Conservation (phyloP, 140 eudicot species). For the Ambrosia hybrid region DNA sequence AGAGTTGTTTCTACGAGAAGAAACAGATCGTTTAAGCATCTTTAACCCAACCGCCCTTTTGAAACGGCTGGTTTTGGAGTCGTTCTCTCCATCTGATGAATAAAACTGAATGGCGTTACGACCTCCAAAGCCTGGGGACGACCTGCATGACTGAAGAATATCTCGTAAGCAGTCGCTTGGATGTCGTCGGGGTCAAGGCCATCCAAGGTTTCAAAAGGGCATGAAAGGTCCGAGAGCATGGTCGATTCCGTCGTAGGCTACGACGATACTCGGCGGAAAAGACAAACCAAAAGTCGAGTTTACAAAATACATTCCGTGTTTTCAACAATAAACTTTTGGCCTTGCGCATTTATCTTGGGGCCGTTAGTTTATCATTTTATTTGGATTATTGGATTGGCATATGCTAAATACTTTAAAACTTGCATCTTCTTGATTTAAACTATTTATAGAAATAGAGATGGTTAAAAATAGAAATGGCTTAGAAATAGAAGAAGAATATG, state of each 20-base stretch:
- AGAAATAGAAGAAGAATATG: no score
- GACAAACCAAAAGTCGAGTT: background rate
- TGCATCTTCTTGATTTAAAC: no score
- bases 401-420: no score
- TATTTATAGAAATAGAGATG: no score
- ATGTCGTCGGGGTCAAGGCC: constrained; percentile 63
- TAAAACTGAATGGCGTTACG: constrained; percentile 52
- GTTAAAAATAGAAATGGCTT: no score
- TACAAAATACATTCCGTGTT: background rate
- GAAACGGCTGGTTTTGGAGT: constrained; percentile 57
- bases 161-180: constrained; percentile 76
- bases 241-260: background rate
- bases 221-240: constrained; percentile 40
- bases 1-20: constrained; percentile 51
- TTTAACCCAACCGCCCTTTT: constrained; percentile 82
- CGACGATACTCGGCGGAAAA: background rate
- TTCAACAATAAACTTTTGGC: background rate
- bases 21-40: constrained; percentile 51
- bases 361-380: background rate
- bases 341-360: constrained; percentile 6
- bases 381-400: no score
- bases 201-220: constrained; percentile 59
- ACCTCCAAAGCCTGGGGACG: constrained; percentile 94
- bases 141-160: constrained; percentile 87
- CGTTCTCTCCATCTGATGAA: constrained; percentile 37